Percentiles rank a stretch among this genome's conserved stretches.
phyloP scores from a whole-genome alignment of 139 green algal species.

The Chlorella vulgaris region DNA sequence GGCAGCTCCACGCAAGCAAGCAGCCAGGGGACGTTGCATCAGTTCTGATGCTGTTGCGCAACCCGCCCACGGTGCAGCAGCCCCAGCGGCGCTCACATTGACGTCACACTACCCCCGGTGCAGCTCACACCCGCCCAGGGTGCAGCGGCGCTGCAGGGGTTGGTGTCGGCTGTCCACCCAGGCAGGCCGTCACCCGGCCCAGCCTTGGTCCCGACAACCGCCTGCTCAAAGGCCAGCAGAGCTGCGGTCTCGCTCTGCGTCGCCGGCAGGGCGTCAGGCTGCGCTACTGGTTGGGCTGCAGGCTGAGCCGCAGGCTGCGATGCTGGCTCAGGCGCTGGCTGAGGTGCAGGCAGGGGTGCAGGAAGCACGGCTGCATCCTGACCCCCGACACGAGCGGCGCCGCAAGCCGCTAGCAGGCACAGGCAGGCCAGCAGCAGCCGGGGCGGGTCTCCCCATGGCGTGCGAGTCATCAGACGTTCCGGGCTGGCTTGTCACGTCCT shows the following conservation, averaged over 20 bases:
- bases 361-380: too few species aligned
- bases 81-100: slow-evolving; percentile 13
- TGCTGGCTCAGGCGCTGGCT: too few species aligned
- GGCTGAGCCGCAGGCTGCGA: too few species aligned
- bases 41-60: not conserved
- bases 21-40: not conserved
- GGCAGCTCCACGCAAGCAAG: not conserved
- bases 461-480: too few species aligned
- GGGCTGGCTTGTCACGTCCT: too few species aligned
- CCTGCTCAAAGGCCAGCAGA: slow-evolving; percentile 6
- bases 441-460: too few species aligned
- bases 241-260: not conserved
- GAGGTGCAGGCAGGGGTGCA: too few species aligned
- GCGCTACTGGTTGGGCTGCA: too few species aligned
- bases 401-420: too few species aligned
- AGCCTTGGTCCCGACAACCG: not conserved
- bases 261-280: not conserved
- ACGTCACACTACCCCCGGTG: slow-evolving; percentile 4
- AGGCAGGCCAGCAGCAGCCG: too few species aligned
- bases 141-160: not conserved
- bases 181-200: not conserved
- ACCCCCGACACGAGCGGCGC: too few species aligned
- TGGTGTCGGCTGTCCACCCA: not conserved
- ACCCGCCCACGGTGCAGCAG: not conserved
- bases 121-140: slow-evolving; percentile 27